Evolutionary conservation across 495 filamentous ascomycete species (phyloP), one percentile per base, ranked within the genome.

Genomic region (Xylaria flabelliformis): DNA sequence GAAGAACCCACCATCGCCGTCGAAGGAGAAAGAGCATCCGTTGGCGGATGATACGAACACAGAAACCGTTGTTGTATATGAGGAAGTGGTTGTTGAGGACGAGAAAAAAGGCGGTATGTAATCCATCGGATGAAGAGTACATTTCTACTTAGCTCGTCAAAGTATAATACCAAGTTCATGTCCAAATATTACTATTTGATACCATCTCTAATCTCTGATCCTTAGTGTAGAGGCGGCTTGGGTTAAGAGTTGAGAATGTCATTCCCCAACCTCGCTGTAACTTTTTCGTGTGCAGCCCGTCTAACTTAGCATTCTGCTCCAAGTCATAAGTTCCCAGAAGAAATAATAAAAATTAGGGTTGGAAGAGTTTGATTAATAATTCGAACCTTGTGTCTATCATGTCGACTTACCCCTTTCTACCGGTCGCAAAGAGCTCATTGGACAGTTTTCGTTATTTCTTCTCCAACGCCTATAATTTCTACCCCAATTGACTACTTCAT

Each of bases 81-180:
- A 77, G n/a, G 77, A 77, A 70, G 75, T 79, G 4, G 67, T 77
- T 19, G 75, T 77, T 21, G 75, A 77, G 74, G 70, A 17, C 0
- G 66, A 61, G 26, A 50, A 62, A 46, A 12, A 9, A 59, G 39
- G 19, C 6, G 26, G 10, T 1, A 32, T 3, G 44, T 29, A 24
- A 42, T 13, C 7, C n/a, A 44, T 64, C 7, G 9, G 12, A 41
- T 32, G 12, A 15, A 67, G 15, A 44, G 19, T 67, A 56, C 36
- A 48, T 34, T 8, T 64, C 12, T 29, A 34, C 26, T 44, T 32
- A 48, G 24, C 21, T 26, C 12, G 24, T 65, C 21, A 48, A 5
- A 32, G 21, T 48, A 50, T 36, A 48, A 65, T 65, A 19, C 39
- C 39, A 42, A 50, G 0, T 65, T 48, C 10, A 19, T 0, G 39